Evolutionary conservation across 768 basidiomycete genomes (phyloP).

Genomic region (Sistotremastrum niveocremeum): DNA sequence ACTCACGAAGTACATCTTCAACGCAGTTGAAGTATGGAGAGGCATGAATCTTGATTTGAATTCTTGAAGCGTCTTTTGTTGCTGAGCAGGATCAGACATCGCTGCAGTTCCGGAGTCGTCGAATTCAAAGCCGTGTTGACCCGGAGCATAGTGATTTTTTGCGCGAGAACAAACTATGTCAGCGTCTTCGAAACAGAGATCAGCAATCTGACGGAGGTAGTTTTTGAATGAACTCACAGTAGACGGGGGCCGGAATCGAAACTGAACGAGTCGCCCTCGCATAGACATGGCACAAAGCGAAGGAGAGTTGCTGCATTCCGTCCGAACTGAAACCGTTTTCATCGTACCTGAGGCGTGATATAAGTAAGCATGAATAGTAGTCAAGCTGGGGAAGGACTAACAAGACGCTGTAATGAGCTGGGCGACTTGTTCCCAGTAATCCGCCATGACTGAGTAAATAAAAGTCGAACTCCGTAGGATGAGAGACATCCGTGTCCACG

Average conservation of each 20-base stretch:
- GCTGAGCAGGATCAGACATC: slow-evolving; percentile 25
- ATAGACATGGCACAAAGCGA: slow-evolving; percentile 70
- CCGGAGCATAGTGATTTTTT: slow-evolving; percentile 68
- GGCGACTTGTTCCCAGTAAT: slow-evolving; percentile 61
- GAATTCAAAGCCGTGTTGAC: slow-evolving; percentile 35
- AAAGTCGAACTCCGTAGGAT: slow-evolving; percentile 65
- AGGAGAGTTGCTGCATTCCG: slow-evolving; percentile 55
- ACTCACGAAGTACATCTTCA: slow-evolving; percentile 40
- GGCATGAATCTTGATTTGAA: slow-evolving; percentile 44
- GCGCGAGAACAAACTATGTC: slow-evolving; percentile 67
- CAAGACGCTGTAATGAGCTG: slow-evolving; percentile 43
- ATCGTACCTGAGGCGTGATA: neutral
- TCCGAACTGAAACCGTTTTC: slow-evolving; percentile 33
- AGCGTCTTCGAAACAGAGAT: slow-evolving; percentile 34
- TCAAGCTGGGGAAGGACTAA: slow-evolving; percentile 8
- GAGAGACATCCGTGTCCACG: slow-evolving; percentile 53
- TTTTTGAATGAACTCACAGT: slow-evolving; percentile 35
- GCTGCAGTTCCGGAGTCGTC: slow-evolving; percentile 43
- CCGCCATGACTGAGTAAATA: slow-evolving; percentile 71
- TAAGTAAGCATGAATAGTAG: too few relatives aligned
- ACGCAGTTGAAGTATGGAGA: slow-evolving; percentile 34
- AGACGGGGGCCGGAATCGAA: slow-evolving; percentile 72
- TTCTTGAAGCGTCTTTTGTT: slow-evolving; percentile 26
- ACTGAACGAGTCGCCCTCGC: slow-evolving; percentile 70
- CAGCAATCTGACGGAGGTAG: neutral